phyloP scores from a whole-genome alignment of 345 rosid genomes.

The Pistacia integerrima region DNA sequence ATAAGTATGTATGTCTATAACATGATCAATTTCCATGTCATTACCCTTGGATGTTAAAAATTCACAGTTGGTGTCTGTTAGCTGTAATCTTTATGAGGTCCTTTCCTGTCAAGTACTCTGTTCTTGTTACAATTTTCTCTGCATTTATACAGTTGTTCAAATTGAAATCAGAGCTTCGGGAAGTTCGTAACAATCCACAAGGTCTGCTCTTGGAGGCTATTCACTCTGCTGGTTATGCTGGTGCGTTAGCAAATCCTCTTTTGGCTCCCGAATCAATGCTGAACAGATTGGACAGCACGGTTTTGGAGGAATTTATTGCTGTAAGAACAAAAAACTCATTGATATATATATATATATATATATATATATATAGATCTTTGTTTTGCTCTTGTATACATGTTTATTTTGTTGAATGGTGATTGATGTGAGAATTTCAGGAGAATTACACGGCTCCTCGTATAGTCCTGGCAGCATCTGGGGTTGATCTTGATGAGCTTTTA shows the following conservation, averaged over 20 bases:
- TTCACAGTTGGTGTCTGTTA: not conserved
- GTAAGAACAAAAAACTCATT: conserved; percentile 41
- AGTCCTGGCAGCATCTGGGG: conserved; percentile 75
- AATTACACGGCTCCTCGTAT: conserved; percentile 69
- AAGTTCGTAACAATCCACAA: conserved; percentile 63
- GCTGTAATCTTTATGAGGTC: not conserved
- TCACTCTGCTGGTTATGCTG: conserved; percentile 65
- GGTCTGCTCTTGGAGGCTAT: conserved; percentile 74
- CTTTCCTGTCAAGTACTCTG: not conserved
- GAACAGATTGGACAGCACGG: conserved; percentile 42
- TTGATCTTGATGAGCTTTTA: conserved; percentile 65
- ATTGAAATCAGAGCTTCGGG: conserved; percentile 57
- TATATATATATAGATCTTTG: not conserved
- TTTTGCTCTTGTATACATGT: conserved; percentile 7
- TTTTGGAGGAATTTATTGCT: conserved; percentile 63
- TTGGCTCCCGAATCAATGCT: conserved; percentile 59
- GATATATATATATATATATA: not conserved
- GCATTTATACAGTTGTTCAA: conserved; percentile 49
- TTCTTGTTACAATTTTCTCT: not conserved
- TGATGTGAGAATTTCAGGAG: conserved; percentile 45
- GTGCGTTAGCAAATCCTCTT: conserved; percentile 74
- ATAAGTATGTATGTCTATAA: not conserved
- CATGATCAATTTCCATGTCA: not conserved
- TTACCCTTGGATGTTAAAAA: not conserved
- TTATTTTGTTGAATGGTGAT: conserved; percentile 17